Conservation (phyloP, 1,139 yeast species). For the Lodderomyces parapsilosis region DNA sequence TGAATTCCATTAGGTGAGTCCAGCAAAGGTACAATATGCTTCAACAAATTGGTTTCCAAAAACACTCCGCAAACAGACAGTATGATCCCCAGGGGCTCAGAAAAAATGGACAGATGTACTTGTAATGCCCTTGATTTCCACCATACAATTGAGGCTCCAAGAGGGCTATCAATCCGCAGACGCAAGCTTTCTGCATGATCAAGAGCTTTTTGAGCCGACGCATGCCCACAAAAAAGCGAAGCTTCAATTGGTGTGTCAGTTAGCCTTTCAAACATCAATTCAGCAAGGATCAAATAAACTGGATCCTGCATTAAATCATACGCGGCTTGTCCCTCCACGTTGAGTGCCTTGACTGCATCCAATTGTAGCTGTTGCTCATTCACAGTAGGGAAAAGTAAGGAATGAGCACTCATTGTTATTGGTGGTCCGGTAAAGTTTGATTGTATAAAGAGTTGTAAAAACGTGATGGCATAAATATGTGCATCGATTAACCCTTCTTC, state of each 20-base stretch:
- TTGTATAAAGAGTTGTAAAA: constrained; percentile 71
- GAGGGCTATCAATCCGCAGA: constrained; percentile 21
- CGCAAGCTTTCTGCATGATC: constrained; percentile 12
- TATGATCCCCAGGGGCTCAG: constrained; percentile 54
- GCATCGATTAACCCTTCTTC: constrained; percentile 22
- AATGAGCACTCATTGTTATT: constrained; percentile 35
- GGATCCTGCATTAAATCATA: constrained; percentile 62
- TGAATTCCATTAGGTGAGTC: constrained; percentile 22
- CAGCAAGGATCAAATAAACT: constrained; percentile 45
- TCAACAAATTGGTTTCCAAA: constrained; percentile 33
- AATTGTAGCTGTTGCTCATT: constrained; percentile 29
- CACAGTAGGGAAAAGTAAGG: constrained; percentile 30
- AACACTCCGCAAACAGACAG: constrained; percentile 41
- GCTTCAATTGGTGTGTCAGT: constrained; percentile 29
- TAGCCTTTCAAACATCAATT: constrained; percentile 51
- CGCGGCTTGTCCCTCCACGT: constrained; percentile 61
- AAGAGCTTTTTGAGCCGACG: neutral
- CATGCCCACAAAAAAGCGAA: constrained; percentile 19
- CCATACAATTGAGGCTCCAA: constrained; percentile 57
- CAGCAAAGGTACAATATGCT: constrained; percentile 6
- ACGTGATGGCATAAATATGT: constrained; percentile 50
- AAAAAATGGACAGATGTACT: constrained; percentile 57
- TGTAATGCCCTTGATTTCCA: constrained; percentile 72
- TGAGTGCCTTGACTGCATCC: constrained; percentile 39
- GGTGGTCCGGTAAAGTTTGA: constrained; percentile 85